phyloP scores from a whole-genome alignment of 2,329 filamentous ascomycete species.

The Amesomyces nigricolor region DNA sequence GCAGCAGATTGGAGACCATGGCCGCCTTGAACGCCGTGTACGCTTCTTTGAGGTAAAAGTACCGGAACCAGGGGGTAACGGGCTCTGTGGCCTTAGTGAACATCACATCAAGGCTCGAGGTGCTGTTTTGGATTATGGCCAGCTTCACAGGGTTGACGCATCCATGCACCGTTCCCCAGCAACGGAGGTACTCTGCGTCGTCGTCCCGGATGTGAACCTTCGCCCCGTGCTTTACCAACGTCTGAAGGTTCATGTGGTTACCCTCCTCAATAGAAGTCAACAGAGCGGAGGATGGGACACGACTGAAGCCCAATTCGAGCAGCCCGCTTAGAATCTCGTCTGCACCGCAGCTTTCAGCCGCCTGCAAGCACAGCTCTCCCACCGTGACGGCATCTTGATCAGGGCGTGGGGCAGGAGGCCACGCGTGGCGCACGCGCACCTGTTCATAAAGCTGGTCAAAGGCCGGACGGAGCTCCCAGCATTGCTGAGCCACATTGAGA shows the following conservation, averaged over 20 bases:
- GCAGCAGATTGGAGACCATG: slow-evolving; percentile 4
- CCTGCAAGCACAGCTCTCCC: background rate
- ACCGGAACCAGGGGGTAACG: background rate
- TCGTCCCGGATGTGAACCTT: background rate
- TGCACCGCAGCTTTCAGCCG: background rate
- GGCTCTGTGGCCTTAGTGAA: background rate
- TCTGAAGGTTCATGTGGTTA: background rate
- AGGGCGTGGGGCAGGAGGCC: too few relatives aligned
- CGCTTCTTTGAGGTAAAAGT: slow-evolving; percentile 10
- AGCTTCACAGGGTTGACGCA: slow-evolving; percentile 1
- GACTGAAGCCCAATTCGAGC: slow-evolving; percentile 1
- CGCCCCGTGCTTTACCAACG: background rate
- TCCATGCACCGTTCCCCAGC: background rate
- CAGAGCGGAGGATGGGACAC: background rate
- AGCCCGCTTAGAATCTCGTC: background rate
- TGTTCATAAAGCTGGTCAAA: background rate
- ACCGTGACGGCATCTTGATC: background rate
- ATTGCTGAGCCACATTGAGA: background rate
- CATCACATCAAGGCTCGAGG: slow-evolving; percentile 7
- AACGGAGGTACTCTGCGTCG: background rate
- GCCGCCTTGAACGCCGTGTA: background rate
- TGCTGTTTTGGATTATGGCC: background rate
- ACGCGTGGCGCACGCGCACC: too few relatives aligned
- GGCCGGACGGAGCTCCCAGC: background rate
- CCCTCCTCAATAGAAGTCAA: background rate